Evolutionary conservation across 2,329 filamentous ascomycete species (phyloP).

Genomic region (Paraphoma sp.): DNA sequence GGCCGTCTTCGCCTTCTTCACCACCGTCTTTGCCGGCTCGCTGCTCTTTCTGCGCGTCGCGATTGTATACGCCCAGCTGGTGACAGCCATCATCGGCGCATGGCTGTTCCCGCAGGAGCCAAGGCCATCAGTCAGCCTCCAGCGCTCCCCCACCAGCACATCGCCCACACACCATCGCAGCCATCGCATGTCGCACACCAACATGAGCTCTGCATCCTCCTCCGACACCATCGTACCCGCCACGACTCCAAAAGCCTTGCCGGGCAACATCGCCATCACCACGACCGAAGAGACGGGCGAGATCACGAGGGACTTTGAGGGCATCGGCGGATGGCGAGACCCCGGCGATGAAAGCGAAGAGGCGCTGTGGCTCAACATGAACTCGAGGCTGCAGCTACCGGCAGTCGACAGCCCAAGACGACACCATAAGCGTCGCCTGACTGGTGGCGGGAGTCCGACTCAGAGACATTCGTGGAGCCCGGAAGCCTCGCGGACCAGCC

Average conservation of each 20-base stretch:
- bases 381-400: conserved; percentile 50
- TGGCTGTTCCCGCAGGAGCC: conserved; percentile 39
- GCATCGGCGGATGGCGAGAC: conserved; percentile 51
- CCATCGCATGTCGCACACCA: conserved; percentile 25
- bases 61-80: conserved; percentile 52
- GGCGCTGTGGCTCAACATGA: conserved; percentile 53
- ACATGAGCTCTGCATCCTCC: conserved; percentile 27
- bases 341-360: conserved; percentile 50
- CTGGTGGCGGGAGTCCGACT: conserved; percentile 37
- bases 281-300: conserved; percentile 42
- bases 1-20: conserved; percentile 46
- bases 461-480: conserved; percentile 39
- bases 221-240: conserved; percentile 24
- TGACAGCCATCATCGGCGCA: conserved; percentile 47
- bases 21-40: conserved; percentile 47
- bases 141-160: conserved; percentile 13
- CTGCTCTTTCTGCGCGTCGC: conserved; percentile 49
- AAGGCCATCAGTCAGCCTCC: conserved; percentile 17
- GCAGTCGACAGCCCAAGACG: conserved; percentile 33
- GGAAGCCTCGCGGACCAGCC: conserved; percentile 47
- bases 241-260: conserved; percentile 20
- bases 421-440: conserved; percentile 38
- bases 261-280: conserved; percentile 42
- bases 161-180: conserved; percentile 35
- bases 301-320: conserved; percentile 50